Percentiles rank a stretch among this genome's conserved stretches.
These are phyloP conservation scores for Irpex sp. DNA, from an alignment of 1,284 basidiomycete genomes.

Conservation along the genomic window DNA sequence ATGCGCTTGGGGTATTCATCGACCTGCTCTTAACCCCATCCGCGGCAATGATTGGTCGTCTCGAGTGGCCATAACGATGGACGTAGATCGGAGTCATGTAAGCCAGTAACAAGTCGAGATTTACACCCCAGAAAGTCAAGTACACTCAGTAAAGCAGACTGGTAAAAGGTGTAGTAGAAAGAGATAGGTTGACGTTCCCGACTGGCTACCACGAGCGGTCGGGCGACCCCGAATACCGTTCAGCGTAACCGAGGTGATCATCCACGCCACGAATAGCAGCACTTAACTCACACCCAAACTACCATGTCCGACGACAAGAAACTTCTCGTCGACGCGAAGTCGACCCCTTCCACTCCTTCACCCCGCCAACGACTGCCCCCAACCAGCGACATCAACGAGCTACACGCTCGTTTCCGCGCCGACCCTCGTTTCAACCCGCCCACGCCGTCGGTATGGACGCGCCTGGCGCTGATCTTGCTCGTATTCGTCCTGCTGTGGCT, in stretches of 20 bases:
- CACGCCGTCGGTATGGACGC: conserved; percentile 43
- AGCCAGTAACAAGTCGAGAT: background rate
- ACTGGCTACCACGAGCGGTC: background rate
- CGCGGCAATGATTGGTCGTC: background rate
- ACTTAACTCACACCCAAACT: background rate
- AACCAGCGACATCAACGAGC: conserved; percentile 24
- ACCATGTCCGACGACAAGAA: conserved; percentile 14
- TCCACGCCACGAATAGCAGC: background rate
- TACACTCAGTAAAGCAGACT: background rate
- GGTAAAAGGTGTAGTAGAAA: background rate
- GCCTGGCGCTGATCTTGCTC: conserved; percentile 41
- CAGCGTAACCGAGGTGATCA: background rate
- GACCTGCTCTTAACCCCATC: background rate
- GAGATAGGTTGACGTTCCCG: background rate
- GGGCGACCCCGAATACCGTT: conserved; percentile 5
- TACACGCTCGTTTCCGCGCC: conserved; percentile 20
- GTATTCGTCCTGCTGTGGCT: conserved; percentile 41
- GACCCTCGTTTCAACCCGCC: conserved; percentile 45
- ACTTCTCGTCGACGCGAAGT: conserved; percentile 10
- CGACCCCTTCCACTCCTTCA: conserved; percentile 8
- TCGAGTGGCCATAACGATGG: background rate
- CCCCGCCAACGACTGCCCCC: conserved; percentile 13
- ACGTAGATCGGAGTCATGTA: conserved; percentile 8
- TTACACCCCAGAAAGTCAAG: background rate
- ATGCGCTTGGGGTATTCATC: background rate